phyloP scores from a whole-genome alignment of 202 grass and related monocot species.

The Zoysia matrella region DNA sequence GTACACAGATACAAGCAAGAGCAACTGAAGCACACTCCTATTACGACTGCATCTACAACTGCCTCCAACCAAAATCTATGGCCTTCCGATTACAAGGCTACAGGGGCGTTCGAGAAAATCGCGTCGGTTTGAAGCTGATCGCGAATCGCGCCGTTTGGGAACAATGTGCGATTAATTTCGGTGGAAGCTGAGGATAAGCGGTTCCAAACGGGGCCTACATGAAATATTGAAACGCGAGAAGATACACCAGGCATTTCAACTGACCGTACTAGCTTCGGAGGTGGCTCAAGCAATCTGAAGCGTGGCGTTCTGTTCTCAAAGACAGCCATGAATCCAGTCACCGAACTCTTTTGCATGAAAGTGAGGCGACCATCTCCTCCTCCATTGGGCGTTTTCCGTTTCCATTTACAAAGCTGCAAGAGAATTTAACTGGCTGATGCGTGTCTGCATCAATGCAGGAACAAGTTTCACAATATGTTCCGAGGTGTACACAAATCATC shows the following conservation, averaged over 20 bases:
- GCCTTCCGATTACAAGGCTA: no score
- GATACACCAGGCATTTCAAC: background rate
- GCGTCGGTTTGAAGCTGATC: no score
- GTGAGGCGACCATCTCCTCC: constrained; percentile 35
- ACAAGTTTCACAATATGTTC: background rate
- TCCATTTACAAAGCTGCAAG: constrained; percentile 45
- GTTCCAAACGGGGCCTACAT: no score
- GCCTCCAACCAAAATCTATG: no score
- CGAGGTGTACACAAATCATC: background rate
- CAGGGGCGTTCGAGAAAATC: no score
- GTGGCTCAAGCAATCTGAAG: background rate
- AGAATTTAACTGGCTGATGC: constrained; percentile 47
- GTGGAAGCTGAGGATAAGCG: no score
- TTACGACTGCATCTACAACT: no score
- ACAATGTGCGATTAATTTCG: no score
- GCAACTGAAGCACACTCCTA: no score
- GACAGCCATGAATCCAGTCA: background rate
- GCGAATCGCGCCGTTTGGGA: no score
- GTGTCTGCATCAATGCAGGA: constrained; percentile 26
- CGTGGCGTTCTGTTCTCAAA: background rate
- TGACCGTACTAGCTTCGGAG: background rate
- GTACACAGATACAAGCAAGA: no score
- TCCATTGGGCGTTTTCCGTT: constrained; percentile 35
- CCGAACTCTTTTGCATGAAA: constrained; percentile 43
- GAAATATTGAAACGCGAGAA: background rate